Evolutionary conservation across 805 yeast species (phyloP).

Genomic region (Yamadazyma scolyti): DNA sequence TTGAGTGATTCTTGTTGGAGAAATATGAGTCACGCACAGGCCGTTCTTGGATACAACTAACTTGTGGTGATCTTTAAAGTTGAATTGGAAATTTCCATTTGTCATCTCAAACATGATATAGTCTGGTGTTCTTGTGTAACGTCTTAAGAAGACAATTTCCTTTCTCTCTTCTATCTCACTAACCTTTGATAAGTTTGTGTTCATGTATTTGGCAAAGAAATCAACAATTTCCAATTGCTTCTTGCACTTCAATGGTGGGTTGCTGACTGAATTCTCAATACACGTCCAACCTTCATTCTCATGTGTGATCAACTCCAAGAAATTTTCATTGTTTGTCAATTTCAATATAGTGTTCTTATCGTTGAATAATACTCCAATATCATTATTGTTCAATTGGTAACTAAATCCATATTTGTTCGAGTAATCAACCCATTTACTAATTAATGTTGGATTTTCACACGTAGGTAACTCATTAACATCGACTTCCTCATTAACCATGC

Average conservation of each 20-base stretch:
- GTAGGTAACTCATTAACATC: conserved; percentile 37
- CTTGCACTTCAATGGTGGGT: conserved; percentile 47
- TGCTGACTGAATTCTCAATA: conserved; percentile 39
- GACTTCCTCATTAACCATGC: conserved; percentile 28
- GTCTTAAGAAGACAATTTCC: conserved; percentile 72
- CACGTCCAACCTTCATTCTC: conserved; percentile 46
- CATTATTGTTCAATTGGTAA: conserved; percentile 85
- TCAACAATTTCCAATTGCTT: conserved; percentile 83
- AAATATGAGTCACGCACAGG: conserved; percentile 71
- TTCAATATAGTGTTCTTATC: conserved; percentile 80
- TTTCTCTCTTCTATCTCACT: conserved; percentile 61
- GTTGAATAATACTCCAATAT: conserved; percentile 86
- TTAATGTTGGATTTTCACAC: conserved; percentile 60
- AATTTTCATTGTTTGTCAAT: conserved; percentile 57
- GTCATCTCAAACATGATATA: conserved; percentile 91
- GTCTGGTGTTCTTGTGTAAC: conserved; percentile 74
- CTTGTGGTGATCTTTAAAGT: conserved; percentile 93
- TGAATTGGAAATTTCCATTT: conserved; percentile 89
- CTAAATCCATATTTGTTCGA: conserved; percentile 94
- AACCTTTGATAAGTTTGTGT: conserved; percentile 78
- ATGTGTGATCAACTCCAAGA: conserved; percentile 54
- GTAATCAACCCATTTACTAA: conserved; percentile 97
- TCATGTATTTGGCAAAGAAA: conserved; percentile 90
- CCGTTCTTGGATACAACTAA: conserved; percentile 77
- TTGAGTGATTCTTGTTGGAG: conserved; percentile 69